These are phyloP conservation scores for Brasilioporus rufonigricans DNA, from an alignment of 768 basidiomycete genomes.

Conservation along the genomic window DNA sequence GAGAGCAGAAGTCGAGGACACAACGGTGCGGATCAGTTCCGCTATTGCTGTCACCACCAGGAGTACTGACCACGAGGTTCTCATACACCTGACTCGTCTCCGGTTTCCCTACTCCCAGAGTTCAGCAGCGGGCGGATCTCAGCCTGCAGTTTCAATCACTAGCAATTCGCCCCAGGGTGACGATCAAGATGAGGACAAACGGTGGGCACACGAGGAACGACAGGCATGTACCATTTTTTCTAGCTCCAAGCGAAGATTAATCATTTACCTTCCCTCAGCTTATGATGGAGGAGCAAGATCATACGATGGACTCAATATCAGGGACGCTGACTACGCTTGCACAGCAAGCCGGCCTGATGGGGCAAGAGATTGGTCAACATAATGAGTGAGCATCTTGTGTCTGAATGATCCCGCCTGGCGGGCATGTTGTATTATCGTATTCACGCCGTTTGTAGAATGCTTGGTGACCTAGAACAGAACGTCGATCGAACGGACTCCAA, in stretches of 20 bases:
- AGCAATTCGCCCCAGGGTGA: constrained; percentile 14
- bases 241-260: neutral
- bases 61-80: neutral
- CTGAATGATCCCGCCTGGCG: neutral
- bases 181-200: constrained; percentile 63
- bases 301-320: constrained; percentile 81
- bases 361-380: constrained; percentile 87
- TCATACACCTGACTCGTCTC: constrained; percentile 1
- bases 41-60: neutral
- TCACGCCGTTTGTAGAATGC: constrained; percentile 54
- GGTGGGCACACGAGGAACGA: constrained; percentile 86
- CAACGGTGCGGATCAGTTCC: constrained; percentile 13
- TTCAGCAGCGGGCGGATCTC: constrained; percentile 20
- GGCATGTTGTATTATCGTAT: neutral
- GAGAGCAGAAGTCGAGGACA: too few species aligned
- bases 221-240: constrained; percentile 46
- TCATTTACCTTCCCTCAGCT: constrained; percentile 45
- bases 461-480: constrained; percentile 71
- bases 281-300: constrained; percentile 86
- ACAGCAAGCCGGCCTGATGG: constrained; percentile 93
- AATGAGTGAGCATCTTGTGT: constrained; percentile 63
- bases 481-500: constrained; percentile 70
- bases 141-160: too few species aligned
- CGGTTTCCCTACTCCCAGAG: constrained; percentile 4
- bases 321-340: constrained; percentile 83